These are phyloP conservation scores for Lasiodiplodia sp. DNA, from an alignment of 2,329 filamentous ascomycete species.

Conservation along the genomic window DNA sequence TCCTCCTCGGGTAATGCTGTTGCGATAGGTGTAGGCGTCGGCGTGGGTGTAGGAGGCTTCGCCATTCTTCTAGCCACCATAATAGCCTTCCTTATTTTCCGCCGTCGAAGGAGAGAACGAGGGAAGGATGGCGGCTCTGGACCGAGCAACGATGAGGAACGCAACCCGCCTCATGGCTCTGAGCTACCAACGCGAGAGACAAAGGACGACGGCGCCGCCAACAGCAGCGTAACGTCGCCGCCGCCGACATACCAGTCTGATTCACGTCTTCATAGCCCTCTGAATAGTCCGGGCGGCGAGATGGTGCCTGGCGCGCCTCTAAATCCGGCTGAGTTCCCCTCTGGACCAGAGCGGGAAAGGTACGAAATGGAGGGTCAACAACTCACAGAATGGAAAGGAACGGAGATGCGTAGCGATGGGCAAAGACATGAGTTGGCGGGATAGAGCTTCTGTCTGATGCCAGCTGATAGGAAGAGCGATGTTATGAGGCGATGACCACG, in stretches of 20 bases:
- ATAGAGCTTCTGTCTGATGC: background rate
- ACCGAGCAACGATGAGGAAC: background rate
- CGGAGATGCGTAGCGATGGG: background rate
- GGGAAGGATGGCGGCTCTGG: background rate
- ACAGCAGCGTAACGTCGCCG: background rate
- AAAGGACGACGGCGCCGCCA: background rate
- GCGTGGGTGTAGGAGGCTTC: slow-evolving; percentile 34
- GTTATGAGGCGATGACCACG: background rate
- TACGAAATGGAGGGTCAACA: slow-evolving; percentile 19
- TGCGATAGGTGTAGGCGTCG: slow-evolving; percentile 36
- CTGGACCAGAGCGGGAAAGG: slow-evolving; percentile 11
- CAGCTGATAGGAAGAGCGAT: background rate
- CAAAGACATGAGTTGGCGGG: slow-evolving; percentile 23
- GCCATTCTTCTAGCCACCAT: slow-evolving; percentile 31
- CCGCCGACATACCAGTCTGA: background rate
- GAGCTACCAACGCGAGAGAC: slow-evolving; percentile 7
- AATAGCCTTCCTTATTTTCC: slow-evolving; percentile 26
- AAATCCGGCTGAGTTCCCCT: slow-evolving; percentile 17
- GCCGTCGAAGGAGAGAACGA: slow-evolving; percentile 12
- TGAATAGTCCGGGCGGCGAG: background rate
- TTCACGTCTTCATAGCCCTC: background rate
- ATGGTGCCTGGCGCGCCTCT: slow-evolving; percentile 13
- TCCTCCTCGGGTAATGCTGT: slow-evolving; percentile 26
- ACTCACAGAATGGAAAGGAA: background rate
- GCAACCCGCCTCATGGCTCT: background rate